These are phyloP conservation scores for Polyporus arcularius DNA, from an alignment of 768 basidiomycete species.

Conservation along the genomic window DNA sequence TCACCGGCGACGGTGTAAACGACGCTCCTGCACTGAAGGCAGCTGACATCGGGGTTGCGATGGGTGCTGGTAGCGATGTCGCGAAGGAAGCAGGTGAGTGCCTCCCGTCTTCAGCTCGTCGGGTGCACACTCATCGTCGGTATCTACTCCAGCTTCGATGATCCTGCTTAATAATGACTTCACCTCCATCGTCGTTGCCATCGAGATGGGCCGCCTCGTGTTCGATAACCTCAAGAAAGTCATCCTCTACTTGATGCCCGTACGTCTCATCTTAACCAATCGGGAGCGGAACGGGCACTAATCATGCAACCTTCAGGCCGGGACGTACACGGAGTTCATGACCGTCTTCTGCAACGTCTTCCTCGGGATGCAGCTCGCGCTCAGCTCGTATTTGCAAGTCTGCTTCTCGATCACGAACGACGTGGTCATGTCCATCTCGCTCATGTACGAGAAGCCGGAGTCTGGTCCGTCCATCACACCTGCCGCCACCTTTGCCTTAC, in stretches of 20 bases:
- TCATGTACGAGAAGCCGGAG: conserved; percentile 65
- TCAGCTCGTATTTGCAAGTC: conserved; percentile 57
- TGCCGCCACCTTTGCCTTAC: conserved; percentile 28
- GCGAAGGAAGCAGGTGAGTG: conserved; percentile 54
- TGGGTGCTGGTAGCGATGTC: conserved; percentile 55
- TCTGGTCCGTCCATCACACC: conserved; percentile 33
- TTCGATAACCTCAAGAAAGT: conserved; percentile 67
- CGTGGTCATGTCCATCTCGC: conserved; percentile 52
- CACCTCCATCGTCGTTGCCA: conserved; percentile 61
- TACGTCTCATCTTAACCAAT: conserved; percentile 49
- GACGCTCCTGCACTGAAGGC: conserved; percentile 60
- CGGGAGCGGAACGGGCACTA: neutral
- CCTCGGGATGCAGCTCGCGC: conserved; percentile 58
- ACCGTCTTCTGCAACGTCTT: conserved; percentile 56
- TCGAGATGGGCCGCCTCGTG: conserved; percentile 65
- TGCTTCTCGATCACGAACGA: conserved; percentile 61
- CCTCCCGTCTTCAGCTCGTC: neutral
- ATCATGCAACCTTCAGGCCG: conserved; percentile 34
- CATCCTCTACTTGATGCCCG: conserved; percentile 57
- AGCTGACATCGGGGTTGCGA: conserved; percentile 63
- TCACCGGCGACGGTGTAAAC: conserved; percentile 70
- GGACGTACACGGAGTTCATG: conserved; percentile 62
- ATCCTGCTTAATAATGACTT: conserved; percentile 68
- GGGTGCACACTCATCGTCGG: neutral
- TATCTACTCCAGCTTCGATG: conserved; percentile 49